Conservation (phyloP, 2,329 filamentous ascomycete genomes). For the Rhexocercosporidium sp. region DNA sequence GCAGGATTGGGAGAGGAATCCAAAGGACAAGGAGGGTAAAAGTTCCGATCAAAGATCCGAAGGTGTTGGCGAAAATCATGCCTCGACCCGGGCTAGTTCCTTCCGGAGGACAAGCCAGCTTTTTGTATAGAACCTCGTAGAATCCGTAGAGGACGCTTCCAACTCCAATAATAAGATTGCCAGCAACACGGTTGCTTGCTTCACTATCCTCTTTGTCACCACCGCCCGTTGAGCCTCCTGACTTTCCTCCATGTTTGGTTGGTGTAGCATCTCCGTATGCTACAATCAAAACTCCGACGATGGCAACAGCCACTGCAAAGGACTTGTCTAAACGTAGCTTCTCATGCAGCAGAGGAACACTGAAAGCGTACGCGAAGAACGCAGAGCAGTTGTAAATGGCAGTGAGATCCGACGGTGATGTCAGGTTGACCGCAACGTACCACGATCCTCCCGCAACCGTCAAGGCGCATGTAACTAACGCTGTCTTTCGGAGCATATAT, state of each 20-base stretch:
- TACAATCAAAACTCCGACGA: slow-evolving; percentile 89
- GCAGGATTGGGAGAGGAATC: slow-evolving; percentile 87
- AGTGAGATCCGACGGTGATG: slow-evolving; percentile 89
- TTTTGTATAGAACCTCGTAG: slow-evolving; percentile 97
- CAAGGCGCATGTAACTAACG: slow-evolving; percentile 81
- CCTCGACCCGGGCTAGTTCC: slow-evolving; percentile 66
- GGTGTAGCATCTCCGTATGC: slow-evolving; percentile 81
- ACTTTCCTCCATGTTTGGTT: slow-evolving; percentile 58
- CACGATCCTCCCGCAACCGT: slow-evolving; percentile 92
- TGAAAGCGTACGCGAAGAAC: slow-evolving; percentile 98
- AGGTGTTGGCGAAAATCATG: slow-evolving; percentile 93
- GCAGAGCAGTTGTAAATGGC: slow-evolving; percentile 99
- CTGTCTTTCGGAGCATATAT: slow-evolving; percentile 82
- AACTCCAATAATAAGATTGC: slow-evolving; percentile 89
- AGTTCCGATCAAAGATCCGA: slow-evolving; percentile 82
- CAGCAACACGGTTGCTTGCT: slow-evolving; percentile 72
- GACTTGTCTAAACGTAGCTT: slow-evolving; percentile 85
- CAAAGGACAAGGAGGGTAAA: slow-evolving; percentile 90
- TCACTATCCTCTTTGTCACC: slow-evolving; percentile 48
- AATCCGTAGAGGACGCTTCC: slow-evolving; percentile 94
- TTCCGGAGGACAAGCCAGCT: slow-evolving; percentile 89
- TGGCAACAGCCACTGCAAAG: slow-evolving; percentile 83
- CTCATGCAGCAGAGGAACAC: slow-evolving; percentile 86
- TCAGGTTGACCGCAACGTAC: slow-evolving; percentile 95
- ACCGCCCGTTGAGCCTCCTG: slow-evolving; percentile 57